These are phyloP conservation scores for Colletotrichum truncatum DNA, from an alignment of 2,329 filamentous ascomycete species.

Conservation along the genomic window DNA sequence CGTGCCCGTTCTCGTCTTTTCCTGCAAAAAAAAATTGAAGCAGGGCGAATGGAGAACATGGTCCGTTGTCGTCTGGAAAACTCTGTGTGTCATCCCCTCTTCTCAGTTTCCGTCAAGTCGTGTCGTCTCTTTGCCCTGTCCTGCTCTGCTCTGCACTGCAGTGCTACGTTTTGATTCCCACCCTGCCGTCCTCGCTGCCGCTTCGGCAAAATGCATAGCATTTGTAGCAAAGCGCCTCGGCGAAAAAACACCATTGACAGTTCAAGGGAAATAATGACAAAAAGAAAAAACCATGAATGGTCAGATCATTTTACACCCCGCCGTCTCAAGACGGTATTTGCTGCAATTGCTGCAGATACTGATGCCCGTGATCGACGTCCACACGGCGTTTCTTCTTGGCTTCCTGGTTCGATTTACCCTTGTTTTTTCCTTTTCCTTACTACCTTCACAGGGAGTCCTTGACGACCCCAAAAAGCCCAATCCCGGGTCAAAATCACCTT, in stretches of 20 bases:
- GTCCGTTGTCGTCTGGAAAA: constrained; percentile 18
- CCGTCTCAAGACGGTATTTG: not conserved
- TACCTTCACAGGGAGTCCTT: too few species aligned
- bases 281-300: not conserved
- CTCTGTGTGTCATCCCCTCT: constrained; percentile 12
- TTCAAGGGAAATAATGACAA: too few species aligned
- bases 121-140: not conserved
- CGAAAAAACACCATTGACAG: too few species aligned
- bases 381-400: constrained; percentile 15
- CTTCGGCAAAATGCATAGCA: not conserved
- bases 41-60: not conserved
- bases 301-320: not conserved
- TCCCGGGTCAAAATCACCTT: too few species aligned
- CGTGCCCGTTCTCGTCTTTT: constrained; percentile 1
- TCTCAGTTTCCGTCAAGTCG: not conserved
- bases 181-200: constrained; percentile 1
- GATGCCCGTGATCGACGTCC: constrained; percentile 26
- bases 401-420: too few species aligned
- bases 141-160: too few species aligned
- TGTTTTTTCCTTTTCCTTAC: too few species aligned
- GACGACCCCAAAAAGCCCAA: too few species aligned
- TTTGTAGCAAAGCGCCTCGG: not conserved
- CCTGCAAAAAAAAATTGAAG: not conserved
- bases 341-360: not conserved
- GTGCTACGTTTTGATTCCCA: too few species aligned